Percentiles rank a stretch among this genome's conserved stretches.
Conservation (phyloP, 164 flowering plant species). For the Platanus orientalis region DNA sequence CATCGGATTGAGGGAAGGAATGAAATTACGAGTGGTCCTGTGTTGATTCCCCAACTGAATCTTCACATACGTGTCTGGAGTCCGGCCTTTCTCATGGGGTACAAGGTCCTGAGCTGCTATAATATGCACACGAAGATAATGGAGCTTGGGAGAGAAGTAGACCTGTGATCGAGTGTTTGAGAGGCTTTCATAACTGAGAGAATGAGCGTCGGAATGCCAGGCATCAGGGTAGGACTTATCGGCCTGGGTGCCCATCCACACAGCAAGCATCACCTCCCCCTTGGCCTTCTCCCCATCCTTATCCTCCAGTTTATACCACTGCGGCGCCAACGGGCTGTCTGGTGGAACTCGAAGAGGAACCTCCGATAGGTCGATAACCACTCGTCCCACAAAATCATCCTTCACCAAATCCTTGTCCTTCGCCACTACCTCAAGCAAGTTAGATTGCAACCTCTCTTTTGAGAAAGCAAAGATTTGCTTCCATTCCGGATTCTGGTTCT, state of each 20-base stretch:
- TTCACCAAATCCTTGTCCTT: no score
- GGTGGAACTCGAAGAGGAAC: no score
- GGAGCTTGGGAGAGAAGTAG: no score
- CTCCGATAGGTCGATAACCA: no score
- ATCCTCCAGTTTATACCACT: no score
- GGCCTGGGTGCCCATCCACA: slow-evolving; percentile 69
- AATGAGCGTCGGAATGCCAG: slow-evolving; percentile 30
- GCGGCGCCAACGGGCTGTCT: no score
- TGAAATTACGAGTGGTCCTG: slow-evolving; percentile 27
- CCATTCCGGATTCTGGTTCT: no score
- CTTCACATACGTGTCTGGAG: slow-evolving; percentile 36
- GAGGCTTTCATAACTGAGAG: slow-evolving; percentile 26
- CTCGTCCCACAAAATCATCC: no score
- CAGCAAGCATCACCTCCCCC: slow-evolving; percentile 24
- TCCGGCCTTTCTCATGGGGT: slow-evolving; percentile 22
- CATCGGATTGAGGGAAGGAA: slow-evolving; percentile 28
- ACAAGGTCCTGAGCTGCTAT: slow-evolving; percentile 55
- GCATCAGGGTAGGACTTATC: slow-evolving; percentile 44
- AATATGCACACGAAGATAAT: slow-evolving; percentile 53
- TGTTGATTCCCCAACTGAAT: slow-evolving; percentile 31
- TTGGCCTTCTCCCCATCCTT: no score
- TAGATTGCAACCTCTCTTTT: no score
- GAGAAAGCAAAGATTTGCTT: no score
- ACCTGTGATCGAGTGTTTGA: slow-evolving; percentile 43
- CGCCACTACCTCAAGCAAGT: no score